phyloP scores from a whole-genome alignment of 345 rosid species.

The Diplotaxis tenuifolia region DNA sequence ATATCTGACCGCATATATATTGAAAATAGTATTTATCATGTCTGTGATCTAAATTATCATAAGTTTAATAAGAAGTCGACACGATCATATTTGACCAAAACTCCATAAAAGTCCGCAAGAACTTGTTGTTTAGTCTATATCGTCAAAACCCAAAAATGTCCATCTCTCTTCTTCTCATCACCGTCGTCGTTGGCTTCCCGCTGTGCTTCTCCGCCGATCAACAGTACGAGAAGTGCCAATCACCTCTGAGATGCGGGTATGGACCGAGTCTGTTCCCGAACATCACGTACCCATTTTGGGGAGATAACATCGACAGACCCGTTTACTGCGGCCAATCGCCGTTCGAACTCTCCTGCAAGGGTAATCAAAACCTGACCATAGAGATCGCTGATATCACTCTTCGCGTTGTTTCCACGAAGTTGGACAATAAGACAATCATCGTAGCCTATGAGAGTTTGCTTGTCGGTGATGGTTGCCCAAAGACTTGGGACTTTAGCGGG shows the following conservation, averaged over 20 bases:
- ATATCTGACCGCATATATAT: neutral
- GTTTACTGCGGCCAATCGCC: constrained; percentile 37
- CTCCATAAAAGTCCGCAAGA: constrained; percentile 1
- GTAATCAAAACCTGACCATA: neutral
- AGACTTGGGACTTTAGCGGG: neutral
- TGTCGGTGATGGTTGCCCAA: constrained; percentile 8
- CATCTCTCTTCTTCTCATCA: constrained; percentile 5
- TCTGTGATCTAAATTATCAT: neutral
- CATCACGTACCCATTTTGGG: constrained; percentile 56
- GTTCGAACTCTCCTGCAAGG: constrained; percentile 40
- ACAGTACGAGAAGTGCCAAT: constrained; percentile 30
- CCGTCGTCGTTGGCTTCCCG: neutral
- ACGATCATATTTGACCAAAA: constrained; percentile 15
- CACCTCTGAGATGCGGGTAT: constrained; percentile 37
- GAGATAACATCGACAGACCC: constrained; percentile 9
- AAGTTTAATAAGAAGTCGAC: neutral
- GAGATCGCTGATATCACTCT: neutral
- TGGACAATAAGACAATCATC: neutral
- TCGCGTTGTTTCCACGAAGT: neutral
- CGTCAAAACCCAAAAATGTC: constrained; percentile 9
- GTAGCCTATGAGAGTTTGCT: constrained; percentile 21
- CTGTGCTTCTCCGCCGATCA: constrained; percentile 21
- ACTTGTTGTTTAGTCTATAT: neutral
- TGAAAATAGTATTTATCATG: neutral
- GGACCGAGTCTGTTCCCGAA: neutral